These are phyloP conservation scores for Xylariaceae sp. DNA, from an alignment of 2,329 filamentous ascomycete species.

Conservation along the genomic window DNA sequence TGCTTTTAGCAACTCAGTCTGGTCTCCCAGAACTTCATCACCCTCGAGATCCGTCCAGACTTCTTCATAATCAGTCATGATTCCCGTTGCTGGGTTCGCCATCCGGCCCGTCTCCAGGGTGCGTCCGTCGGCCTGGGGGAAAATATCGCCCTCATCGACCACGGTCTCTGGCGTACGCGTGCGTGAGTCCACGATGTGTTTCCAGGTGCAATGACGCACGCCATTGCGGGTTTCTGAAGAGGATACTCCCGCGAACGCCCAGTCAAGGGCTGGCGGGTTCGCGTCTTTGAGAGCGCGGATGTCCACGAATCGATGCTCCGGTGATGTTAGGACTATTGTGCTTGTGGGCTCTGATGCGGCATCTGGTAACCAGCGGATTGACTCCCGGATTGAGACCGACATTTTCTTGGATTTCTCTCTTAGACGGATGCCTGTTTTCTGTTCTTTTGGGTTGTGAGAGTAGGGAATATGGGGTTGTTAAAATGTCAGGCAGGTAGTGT, in stretches of 20 bases:
- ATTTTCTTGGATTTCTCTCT: slow-evolving; percentile 3
- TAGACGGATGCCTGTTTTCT: not conserved
- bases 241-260: slow-evolving; percentile 59
- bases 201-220: slow-evolving; percentile 42
- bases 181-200: slow-evolving; percentile 57
- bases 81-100: slow-evolving; percentile 51
- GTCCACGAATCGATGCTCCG: slow-evolving; percentile 54
- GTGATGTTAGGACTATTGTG: slow-evolving; percentile 60
- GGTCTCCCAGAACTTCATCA: slow-evolving; percentile 23
- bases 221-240: slow-evolving; percentile 32
- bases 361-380: slow-evolving; percentile 53
- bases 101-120: slow-evolving; percentile 54
- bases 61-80: slow-evolving; percentile 57
- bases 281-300: slow-evolving; percentile 44
- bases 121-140: slow-evolving; percentile 32
- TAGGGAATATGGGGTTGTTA: not conserved
- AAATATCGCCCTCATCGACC: slow-evolving; percentile 54
- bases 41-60: slow-evolving; percentile 51
- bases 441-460: not conserved
- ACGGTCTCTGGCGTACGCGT: slow-evolving; percentile 33
- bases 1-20: slow-evolving; percentile 7
- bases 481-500: not conserved
- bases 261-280: slow-evolving; percentile 45
- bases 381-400: slow-evolving; percentile 51
- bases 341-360: slow-evolving; percentile 54